Percentiles rank a stretch among this genome's conserved stretches.
Conservation (phyloP, 2,329 filamentous ascomycete species). For the Fusarium sp. region DNA sequence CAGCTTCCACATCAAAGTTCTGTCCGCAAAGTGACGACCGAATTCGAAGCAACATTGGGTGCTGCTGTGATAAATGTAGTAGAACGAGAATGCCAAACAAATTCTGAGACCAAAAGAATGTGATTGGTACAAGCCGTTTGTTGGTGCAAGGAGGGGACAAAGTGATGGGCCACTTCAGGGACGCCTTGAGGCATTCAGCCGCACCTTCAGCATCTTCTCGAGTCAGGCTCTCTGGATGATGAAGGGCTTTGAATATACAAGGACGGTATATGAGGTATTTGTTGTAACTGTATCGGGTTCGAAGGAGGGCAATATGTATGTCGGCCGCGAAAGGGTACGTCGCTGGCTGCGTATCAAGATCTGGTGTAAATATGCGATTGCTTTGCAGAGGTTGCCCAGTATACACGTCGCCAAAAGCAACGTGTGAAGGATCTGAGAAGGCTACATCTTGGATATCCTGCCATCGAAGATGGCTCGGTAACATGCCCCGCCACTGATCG, state of each 20-base stretch:
- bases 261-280: slow-evolving; percentile 70
- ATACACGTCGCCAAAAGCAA: slow-evolving; percentile 39
- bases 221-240: slow-evolving; percentile 67
- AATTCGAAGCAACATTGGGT: slow-evolving; percentile 64
- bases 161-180: slow-evolving; percentile 71
- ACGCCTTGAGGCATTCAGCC: slow-evolving; percentile 69
- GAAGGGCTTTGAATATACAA: slow-evolving; percentile 71
- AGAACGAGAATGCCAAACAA: slow-evolving; percentile 70
- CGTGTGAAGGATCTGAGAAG: slow-evolving; percentile 40
- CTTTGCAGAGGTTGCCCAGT: slow-evolving; percentile 38
- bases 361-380: slow-evolving; percentile 44
- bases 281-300: slow-evolving; percentile 70
- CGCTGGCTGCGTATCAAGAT: slow-evolving; percentile 41
- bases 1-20: slow-evolving; percentile 64
- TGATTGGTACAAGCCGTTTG: slow-evolving; percentile 70
- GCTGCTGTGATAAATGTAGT: slow-evolving; percentile 66
- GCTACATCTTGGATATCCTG: slow-evolving; percentile 62
- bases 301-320: slow-evolving; percentile 68
- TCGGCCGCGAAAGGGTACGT: slow-evolving; percentile 67
- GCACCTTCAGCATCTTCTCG: slow-evolving; percentile 67
- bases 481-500: slow-evolving; percentile 68
- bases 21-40: slow-evolving; percentile 62
- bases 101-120: slow-evolving; percentile 74
- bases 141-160: slow-evolving; percentile 68
- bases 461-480: slow-evolving; percentile 69